These are phyloP conservation scores for Athelia psychrophila DNA, from an alignment of 1,284 basidiomycete species.

Conservation along the genomic window DNA sequence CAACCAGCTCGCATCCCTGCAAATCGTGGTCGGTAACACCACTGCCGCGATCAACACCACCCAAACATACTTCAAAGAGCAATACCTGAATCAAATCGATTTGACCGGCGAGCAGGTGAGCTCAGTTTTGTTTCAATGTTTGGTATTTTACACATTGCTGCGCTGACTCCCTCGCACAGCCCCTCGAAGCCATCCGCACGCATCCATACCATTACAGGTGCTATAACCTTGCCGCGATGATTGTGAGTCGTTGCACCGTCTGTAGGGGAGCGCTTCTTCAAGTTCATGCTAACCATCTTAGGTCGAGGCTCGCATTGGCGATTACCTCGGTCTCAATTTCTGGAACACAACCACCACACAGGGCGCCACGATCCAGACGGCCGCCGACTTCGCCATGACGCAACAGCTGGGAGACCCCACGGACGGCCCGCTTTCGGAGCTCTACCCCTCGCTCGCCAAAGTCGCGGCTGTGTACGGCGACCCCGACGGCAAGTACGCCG, in stretches of 20 bases:
- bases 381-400: conserved; percentile 54
- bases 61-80: conserved; percentile 39
- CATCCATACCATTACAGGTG: conserved; percentile 64
- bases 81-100: conserved; percentile 45
- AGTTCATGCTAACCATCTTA: conserved; percentile 23
- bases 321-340: conserved; percentile 38
- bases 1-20: conserved; percentile 46
- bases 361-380: conserved; percentile 53
- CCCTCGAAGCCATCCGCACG: conserved; percentile 54
- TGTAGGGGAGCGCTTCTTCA: not conserved
- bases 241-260: conserved; percentile 38
- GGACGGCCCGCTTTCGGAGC: conserved; percentile 27
- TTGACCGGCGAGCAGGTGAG: conserved; percentile 48
- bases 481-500: conserved; percentile 44
- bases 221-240: conserved; percentile 69
- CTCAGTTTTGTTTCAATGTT: not conserved
- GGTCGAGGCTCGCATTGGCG: conserved; percentile 53
- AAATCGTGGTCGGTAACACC: conserved; percentile 42
- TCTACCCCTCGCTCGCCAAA: conserved; percentile 48
- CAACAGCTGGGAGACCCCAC: conserved; percentile 32
- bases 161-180: conserved; percentile 25
- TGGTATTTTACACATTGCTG: not conserved
- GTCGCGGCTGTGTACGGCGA: conserved; percentile 52
- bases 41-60: conserved; percentile 38
- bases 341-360: conserved; percentile 47